Evolutionary conservation across 169 alveolate genomes (phyloP), one percentile per base, ranked within the genome.

Genomic region (Plasmodium inui): DNA sequence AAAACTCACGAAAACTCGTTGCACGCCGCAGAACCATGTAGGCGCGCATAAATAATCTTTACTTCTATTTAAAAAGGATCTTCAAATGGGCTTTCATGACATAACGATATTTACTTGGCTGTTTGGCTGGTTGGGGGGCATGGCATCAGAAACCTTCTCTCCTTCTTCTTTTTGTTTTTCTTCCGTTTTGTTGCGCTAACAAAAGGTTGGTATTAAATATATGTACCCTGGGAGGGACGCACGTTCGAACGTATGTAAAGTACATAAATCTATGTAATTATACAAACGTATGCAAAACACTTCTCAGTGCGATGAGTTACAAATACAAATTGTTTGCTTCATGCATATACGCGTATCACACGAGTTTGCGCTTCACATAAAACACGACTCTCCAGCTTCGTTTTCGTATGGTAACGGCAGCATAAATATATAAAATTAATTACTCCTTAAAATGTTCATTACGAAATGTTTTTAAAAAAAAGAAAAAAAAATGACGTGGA

Each of bases 1-100:
- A 4, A 19, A 67, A 67, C 17, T 22, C 7, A 9, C n/a, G 37
- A 19, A 67, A 67, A 28, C 76, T 22, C 32, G 12, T 5, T 22
- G 22, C 19, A 67, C 5, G 34, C n/a, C 30, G 6, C 39, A 67
- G 7, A 0, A 7, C 12, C 22, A 12, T 67, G 76, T 67, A 26
- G 37, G 76, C 37, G 17, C 41, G 14, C 30, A 67, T 9, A 67
- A 22, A 67, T 67, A 67, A 67, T 67, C n/a, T 17, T 67, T 67
- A 67, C 76, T 67, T 67, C 22, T 67, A 67, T 67, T 67, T 67
- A 19, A 67, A 67, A 67, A 67, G 30, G 37, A 8, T 67, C 76
- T 67, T 67, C 76, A 67, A 67, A 67, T 9, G 76, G 76, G 76
- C 76, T 67, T 67, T 67, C 76, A 67, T 67, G 76, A 67, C 76